Base-by-base conservation (phyloP, 805 yeast species). In the Alloascoidea hylecoeti region DNA sequence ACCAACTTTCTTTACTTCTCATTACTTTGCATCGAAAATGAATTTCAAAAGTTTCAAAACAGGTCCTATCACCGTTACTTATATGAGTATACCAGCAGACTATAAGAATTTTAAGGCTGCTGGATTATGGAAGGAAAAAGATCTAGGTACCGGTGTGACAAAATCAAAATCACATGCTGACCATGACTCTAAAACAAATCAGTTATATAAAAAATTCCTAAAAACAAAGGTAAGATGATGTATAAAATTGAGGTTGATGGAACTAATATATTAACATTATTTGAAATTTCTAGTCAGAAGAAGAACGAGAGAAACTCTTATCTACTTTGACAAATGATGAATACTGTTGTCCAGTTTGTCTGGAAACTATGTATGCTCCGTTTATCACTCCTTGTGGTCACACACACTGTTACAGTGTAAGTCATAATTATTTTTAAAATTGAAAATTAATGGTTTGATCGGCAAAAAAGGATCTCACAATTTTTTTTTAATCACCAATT, bases 291-390 rank as follows among this genome's bases (percentile, higher is more conserved):
- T 9, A 23, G 9, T n/a, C n/a, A 23, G 30, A 23, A n/a, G 13
- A 23, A 23, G n/a, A 23, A 23, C 9, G 30, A 23, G 30, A 23
- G 30, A 23, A 23, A 23, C 30, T 23, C 9, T n/a, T 23, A n/a
- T 9, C 30, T 23, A n/a, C 9, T 23, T 9, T 23, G 30, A 23
- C 30, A 9, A n/a, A 23, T 23, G 30, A 23, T 23, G 13, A n/a
- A n/a, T 23, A 23, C n/a, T 23, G 13, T 9, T 23, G 30, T 23
- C 30, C 30, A 23, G n/a, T 23, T n/a, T 23, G 30, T n/a, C n/a
- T 23, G 30, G 30, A 23, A 23, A 23, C n/a, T n/a, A 23, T 23
- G 30, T 23, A 9, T n/a, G 30, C 30, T 23, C 30, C 30, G n/a
- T 23, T 23, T n/a, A n/a, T 23, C n/a, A 23, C 30, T n/a, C 9